Evolutionary conservation across 1,139 yeast species (phyloP).

Genomic region (Oligophagozyma castellii): DNA sequence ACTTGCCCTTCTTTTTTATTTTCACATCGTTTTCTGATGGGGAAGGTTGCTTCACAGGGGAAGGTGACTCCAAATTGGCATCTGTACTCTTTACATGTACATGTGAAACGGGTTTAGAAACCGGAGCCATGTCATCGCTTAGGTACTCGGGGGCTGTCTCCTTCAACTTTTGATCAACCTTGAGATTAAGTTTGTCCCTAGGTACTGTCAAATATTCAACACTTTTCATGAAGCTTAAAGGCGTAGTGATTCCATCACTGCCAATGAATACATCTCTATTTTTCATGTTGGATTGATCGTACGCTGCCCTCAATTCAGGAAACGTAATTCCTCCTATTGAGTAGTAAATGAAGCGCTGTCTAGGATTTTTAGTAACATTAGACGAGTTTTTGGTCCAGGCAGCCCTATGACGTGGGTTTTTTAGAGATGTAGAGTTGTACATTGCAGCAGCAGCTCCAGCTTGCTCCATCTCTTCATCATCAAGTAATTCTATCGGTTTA

Average conservation of each 20-base stretch:
- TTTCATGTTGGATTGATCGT: constrained; percentile 49
- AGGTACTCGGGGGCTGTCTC: constrained; percentile 25
- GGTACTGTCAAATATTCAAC: constrained; percentile 25
- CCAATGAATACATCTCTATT: constrained; percentile 75
- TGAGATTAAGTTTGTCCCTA: constrained; percentile 21
- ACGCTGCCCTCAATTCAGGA: constrained; percentile 65
- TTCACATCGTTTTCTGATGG: constrained; percentile 7
- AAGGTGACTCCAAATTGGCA: constrained; percentile 5
- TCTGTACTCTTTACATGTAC: constrained; percentile 13
- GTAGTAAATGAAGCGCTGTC: constrained; percentile 65
- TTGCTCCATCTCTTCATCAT: constrained; percentile 36
- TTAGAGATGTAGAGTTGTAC: constrained; percentile 34
- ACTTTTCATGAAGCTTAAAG: constrained; percentile 37
- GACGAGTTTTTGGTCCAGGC: constrained; percentile 53
- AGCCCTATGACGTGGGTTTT: constrained; percentile 68
- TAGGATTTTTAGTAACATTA: constrained; percentile 26
- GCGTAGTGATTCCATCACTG: constrained; percentile 62
- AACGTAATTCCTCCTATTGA: constrained; percentile 86
- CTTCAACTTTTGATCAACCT: constrained; percentile 17
- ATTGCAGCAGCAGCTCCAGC: constrained; percentile 22
- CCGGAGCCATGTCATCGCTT: constrained; percentile 12
- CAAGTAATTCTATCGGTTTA: constrained; percentile 41
- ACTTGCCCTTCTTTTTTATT: constrained; percentile 21
- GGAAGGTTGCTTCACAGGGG: constrained; percentile 4
- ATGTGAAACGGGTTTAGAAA: constrained; percentile 17